Percentiles rank a stretch among this genome's conserved stretches.
Conservation (phyloP, 1,284 basidiomycete species). For the Singerocomus inundabilis region DNA sequence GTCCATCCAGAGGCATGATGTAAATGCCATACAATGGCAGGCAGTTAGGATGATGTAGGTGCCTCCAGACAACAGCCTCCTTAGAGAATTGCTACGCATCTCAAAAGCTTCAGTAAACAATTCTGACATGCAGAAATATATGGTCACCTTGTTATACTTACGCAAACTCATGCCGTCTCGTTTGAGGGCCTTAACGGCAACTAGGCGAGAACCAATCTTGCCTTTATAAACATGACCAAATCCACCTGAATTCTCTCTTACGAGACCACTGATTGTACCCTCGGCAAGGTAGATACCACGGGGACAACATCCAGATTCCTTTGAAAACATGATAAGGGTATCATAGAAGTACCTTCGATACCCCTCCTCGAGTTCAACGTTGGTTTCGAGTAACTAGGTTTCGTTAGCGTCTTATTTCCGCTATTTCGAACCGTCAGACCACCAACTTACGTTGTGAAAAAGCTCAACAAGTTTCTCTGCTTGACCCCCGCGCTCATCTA, state of each 20-base stretch:
- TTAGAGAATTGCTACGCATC: constrained; percentile 16
- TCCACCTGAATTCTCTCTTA: constrained; percentile 9
- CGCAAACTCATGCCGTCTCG: not conserved
- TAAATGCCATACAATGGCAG: constrained; percentile 28
- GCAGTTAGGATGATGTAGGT: constrained; percentile 29
- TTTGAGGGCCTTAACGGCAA: constrained; percentile 27
- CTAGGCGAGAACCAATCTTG: constrained; percentile 13
- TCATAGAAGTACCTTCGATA: constrained; percentile 19
- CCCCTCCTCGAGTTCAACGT: constrained; percentile 13
- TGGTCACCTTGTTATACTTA: constrained; percentile 20
- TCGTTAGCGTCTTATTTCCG: constrained; percentile 5
- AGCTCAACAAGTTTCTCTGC: constrained; percentile 17
- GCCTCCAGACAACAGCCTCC: constrained; percentile 29
- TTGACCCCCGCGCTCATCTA: not conserved
- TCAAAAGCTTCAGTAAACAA: not conserved
- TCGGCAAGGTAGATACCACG: constrained; percentile 13
- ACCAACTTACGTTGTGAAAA: constrained; percentile 21
- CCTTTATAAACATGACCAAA: constrained; percentile 26
- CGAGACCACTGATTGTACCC: constrained; percentile 5
- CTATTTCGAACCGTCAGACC: not conserved
- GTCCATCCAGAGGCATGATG: not conserved
- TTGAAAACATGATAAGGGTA: constrained; percentile 19
- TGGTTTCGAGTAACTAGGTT: constrained; percentile 24
- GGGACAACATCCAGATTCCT: constrained; percentile 17
- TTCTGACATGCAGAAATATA: not conserved